Evolutionary conservation across 2,329 filamentous ascomycete genomes (phyloP), one percentile per base, ranked within the genome.

Genomic region (Ascochyta fabae): DNA sequence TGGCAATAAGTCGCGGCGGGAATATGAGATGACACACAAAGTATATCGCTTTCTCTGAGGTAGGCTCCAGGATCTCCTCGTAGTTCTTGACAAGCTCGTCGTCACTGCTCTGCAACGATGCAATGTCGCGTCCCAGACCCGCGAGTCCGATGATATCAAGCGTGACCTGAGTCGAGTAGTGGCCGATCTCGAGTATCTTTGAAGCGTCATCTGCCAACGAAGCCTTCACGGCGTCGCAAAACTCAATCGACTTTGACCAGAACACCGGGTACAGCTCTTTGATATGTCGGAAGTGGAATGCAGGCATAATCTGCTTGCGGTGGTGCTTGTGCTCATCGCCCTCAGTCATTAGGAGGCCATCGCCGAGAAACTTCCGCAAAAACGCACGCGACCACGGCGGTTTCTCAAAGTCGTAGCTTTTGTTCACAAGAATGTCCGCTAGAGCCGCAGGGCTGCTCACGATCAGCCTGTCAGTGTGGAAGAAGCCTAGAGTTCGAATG

Each of bases 221-320:
- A 8, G 77, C 72, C 1, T 80, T 82, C 73, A 96, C 87, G 45
- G 83, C 82, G 19, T 83, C 75, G 6, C 87, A 86, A 65, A 88
- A 84, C 70, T 94, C 88, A 7, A 83, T 75, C 0, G 88, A 84
- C 76, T 96, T 96, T 19, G 77, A 67, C 92, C 92, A 96, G 75
- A 97, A 96, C 6, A 89, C 78, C 0, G 91, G 88, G 66, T 96
- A 95, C 13, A 96, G 78, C 56, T 94, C 84, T 71, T 95, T 96
- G 72, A 96, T 81, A 67, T 96, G 90, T 22, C 92, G 85, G 69
- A 91, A 96, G n/a, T 87, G 83, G 73, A 96, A 96, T 2, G 91
- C 90, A 0, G 92, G 92, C 78, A 88, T 86, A 16, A 96, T 83
- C 54, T 88, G 87, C 72, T 90, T 92, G 42, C 93, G 84, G 56